Percentiles rank a stretch among this genome's conserved stretches.
phyloP scores from a whole-genome alignment of 2,329 filamentous ascomycete genomes.

The Lachnellula willkommii region DNA sequence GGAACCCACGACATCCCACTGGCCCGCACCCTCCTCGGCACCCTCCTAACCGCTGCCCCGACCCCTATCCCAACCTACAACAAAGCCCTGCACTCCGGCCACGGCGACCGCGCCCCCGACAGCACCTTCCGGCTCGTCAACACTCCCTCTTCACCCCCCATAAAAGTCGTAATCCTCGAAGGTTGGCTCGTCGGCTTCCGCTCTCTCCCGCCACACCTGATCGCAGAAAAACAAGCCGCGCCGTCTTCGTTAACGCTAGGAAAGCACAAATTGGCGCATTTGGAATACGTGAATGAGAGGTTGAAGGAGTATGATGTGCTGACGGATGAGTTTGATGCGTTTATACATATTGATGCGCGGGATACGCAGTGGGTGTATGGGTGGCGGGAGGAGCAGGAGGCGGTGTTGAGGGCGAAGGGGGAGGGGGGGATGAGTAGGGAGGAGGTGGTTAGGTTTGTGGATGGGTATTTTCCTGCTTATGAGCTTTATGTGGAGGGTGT shows the following conservation, averaged over 20 bases:
- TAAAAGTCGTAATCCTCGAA: constrained; percentile 59
- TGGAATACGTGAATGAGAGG: constrained; percentile 54
- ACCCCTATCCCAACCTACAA: constrained; percentile 60
- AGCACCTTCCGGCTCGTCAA: constrained; percentile 46
- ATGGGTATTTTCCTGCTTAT: constrained; percentile 52
- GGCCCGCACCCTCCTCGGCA: constrained; percentile 47
- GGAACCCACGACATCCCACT: constrained; percentile 60
- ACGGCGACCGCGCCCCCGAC: constrained; percentile 55
- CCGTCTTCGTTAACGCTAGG: constrained; percentile 41
- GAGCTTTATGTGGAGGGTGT: constrained; percentile 48
- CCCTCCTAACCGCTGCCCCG: constrained; percentile 41
- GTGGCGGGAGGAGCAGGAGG: constrained; percentile 64
- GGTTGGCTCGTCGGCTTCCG: constrained; percentile 70
- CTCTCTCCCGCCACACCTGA: constrained; percentile 41
- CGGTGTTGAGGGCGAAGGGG: constrained; percentile 48
- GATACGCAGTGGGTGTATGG: constrained; percentile 59
- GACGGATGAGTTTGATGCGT: constrained; percentile 54
- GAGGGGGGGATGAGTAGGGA: constrained; percentile 62
- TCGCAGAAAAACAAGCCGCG: constrained; percentile 40
- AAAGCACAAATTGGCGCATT: constrained; percentile 48
- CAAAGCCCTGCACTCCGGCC: constrained; percentile 57
- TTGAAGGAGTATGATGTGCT: constrained; percentile 54
- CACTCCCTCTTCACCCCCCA: constrained; percentile 19
- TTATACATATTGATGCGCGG: constrained; percentile 61
- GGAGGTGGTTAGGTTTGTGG: constrained; percentile 59